phyloP scores from a whole-genome alignment of 169 alveolate genomes.

The Cryptosporidium bovis region DNA sequence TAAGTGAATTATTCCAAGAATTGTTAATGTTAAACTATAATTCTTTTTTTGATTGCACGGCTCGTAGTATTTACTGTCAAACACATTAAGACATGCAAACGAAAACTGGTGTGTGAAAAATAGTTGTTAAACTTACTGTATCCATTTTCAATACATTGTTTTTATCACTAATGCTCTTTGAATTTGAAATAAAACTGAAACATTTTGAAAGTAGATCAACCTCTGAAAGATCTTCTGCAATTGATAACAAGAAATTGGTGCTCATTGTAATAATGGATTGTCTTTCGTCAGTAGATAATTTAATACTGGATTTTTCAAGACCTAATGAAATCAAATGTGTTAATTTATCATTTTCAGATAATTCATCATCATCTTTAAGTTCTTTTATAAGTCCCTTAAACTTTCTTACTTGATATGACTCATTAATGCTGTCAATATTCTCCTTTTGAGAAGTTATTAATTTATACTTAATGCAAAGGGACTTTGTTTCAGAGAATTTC shows the following conservation, averaged over 20 bases:
- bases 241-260: slow-evolving; percentile 21
- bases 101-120: too few relatives aligned
- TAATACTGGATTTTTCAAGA: slow-evolving; percentile 8
- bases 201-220: slow-evolving; percentile 51
- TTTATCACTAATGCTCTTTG: slow-evolving; percentile 15
- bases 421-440: slow-evolving; percentile 19
- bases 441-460: slow-evolving; percentile 33
- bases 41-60: neutral
- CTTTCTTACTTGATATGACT: slow-evolving; percentile 62
- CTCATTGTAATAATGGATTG: slow-evolving; percentile 50
- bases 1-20: neutral
- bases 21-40: neutral
- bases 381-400: slow-evolving; percentile 49
- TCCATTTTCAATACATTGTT: slow-evolving; percentile 20
- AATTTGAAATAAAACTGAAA: slow-evolving; percentile 14
- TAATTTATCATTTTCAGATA: slow-evolving; percentile 41
- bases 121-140: slow-evolving; percentile 33
- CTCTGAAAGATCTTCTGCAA: slow-evolving; percentile 53
- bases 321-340: slow-evolving; percentile 22
- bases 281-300: slow-evolving; percentile 64
- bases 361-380: slow-evolving; percentile 25
- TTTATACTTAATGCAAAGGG: slow-evolving; percentile 29
- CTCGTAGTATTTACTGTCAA: too few relatives aligned
- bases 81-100: too few relatives aligned
- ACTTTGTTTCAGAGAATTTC: neutral